Conservation (phyloP, 164 flowering plant species). For the Cinnamomum micranthum region DNA sequence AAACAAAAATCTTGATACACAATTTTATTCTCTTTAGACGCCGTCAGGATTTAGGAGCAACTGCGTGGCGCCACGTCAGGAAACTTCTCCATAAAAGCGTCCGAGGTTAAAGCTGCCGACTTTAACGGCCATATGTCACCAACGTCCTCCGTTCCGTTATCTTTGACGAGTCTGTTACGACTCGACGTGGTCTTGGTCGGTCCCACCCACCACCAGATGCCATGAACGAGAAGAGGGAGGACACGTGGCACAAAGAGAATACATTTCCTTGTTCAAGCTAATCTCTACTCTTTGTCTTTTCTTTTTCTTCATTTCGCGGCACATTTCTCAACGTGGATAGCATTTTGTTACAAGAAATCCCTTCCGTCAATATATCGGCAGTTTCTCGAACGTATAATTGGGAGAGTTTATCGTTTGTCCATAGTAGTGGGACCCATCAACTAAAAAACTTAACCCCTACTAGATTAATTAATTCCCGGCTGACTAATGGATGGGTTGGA, state of each 20-base stretch:
- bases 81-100: neutral
- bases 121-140: neutral
- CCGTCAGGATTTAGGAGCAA: neutral
- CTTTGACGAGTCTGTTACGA: neutral
- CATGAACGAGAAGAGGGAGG: neutral
- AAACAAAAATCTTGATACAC: too few relatives aligned
- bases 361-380: too few relatives aligned
- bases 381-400: too few relatives aligned
- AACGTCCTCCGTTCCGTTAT: neutral
- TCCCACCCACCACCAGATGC: neutral
- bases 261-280: neutral
- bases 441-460: too few relatives aligned
- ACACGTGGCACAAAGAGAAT: neutral
- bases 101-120: constrained; percentile 1
- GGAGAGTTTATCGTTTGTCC: too few relatives aligned
- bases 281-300: too few relatives aligned
- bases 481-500: too few relatives aligned
- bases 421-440: too few relatives aligned
- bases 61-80: neutral
- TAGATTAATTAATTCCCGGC: too few relatives aligned
- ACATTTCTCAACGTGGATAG: neutral
- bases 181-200: too few relatives aligned
- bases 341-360: neutral
- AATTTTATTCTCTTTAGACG: too few relatives aligned
- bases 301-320: neutral